phyloP scores from a whole-genome alignment of 176 grass and related monocot genomes.

The Carex littledalei region DNA sequence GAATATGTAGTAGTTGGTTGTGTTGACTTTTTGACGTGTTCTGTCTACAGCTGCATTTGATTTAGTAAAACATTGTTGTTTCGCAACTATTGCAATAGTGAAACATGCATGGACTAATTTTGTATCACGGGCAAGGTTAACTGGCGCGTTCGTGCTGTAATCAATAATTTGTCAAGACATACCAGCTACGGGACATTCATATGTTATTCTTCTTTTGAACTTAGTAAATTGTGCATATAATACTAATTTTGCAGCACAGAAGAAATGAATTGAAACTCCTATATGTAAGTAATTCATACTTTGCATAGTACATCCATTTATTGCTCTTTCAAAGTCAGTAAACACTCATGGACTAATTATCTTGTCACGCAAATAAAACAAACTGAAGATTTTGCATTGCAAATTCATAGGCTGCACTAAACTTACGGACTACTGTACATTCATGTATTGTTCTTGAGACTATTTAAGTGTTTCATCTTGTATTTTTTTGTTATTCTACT shows the following conservation, averaged over 20 bases:
- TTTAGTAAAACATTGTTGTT: neutral
- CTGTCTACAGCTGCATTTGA: neutral
- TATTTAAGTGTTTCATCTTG: neutral
- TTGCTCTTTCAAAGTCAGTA: neutral
- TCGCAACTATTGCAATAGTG: neutral
- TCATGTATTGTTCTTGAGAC: neutral
- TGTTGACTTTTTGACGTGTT: neutral
- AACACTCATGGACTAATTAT: neutral
- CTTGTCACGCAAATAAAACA: neutral
- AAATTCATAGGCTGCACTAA: neutral
- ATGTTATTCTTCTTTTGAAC: neutral
- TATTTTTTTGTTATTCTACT: neutral
- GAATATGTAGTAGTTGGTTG: neutral
- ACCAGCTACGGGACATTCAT: neutral
- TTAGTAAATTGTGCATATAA: neutral
- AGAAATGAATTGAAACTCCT: neutral
- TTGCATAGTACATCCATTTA: neutral
- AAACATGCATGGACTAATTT: neutral
- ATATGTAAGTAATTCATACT: neutral
- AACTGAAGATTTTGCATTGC: constrained; percentile 1
- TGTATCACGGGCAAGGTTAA: neutral
- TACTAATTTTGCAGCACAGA: neutral
- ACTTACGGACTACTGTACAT: neutral
- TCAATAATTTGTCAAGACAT: neutral
- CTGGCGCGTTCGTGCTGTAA: neutral